Evolutionary conservation across 352 stramenopile species (phyloP), one percentile per base, ranked within the genome.

Genomic region (Pythium brassicae): DNA sequence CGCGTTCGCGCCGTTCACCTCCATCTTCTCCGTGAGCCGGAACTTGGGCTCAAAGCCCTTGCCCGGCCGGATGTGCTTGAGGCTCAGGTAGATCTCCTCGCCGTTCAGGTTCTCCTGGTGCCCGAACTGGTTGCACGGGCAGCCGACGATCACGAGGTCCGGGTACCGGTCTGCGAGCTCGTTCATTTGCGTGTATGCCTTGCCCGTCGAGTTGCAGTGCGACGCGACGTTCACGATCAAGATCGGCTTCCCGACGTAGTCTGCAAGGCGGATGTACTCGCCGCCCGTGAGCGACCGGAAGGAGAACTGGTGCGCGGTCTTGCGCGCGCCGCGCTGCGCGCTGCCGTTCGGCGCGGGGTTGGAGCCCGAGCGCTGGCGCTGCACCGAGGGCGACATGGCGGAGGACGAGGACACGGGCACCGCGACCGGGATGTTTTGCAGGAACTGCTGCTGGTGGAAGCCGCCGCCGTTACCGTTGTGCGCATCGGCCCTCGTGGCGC

Each of bases 81-180:
- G 60, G 50, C 78, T 89, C 53, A 83, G 64, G 57, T 86, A 79
- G 59, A 92, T 92, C 59, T 92, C 81, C 10, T 89, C 78, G 40
- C 78, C 72, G 54, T 87, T 83, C 46, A 92, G 69, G 53, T 92
- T 92, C 66, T 92, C 81, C 63, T 92, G 81, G 60, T 92, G 81
- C 12, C 81, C 78, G 50, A 92, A 92, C 65, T 89, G 81, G 62
- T 92, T 92, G 61, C 81, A 92, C 37, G 81, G 81, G 35, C 76
- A 92, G 27, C 78, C 81, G 44, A 92, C 71, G 55, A 92, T 73
- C 46, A 86, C 75, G 15, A 92, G 68, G 17, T 87, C 71, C 1
- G 81, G 81, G 58, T 83, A 89, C 55, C 66, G 67, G 54, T 65
- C 59, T 25, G 72, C 71, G 46, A 92, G 62, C 17, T 89, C 78